Evolutionary conservation across 2,329 filamentous ascomycete species (phyloP).

Genomic region (Apiospora phragmitis): DNA sequence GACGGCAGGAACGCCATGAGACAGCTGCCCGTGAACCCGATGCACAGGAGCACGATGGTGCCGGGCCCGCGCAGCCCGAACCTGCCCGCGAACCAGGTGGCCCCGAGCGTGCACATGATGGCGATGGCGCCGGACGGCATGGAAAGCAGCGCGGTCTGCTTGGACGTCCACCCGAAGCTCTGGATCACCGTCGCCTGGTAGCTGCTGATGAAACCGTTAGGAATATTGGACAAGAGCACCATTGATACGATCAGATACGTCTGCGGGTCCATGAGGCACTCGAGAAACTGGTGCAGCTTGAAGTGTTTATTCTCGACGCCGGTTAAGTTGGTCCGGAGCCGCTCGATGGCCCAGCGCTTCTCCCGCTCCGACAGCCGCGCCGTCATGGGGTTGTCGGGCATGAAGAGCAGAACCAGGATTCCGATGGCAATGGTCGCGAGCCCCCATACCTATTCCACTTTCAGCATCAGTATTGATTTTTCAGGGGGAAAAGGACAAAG

Average conservation of each 20-base stretch:
- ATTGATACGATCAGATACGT: conserved; percentile 14
- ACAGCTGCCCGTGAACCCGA: conserved; percentile 42
- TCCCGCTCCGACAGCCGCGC: conserved; percentile 12
- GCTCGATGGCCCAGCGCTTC: conserved; percentile 13
- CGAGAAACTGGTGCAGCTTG: conserved; percentile 13
- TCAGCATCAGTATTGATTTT: no score
- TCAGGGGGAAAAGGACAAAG: no score
- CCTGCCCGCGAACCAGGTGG: conserved; percentile 38
- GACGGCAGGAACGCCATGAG: conserved; percentile 38
- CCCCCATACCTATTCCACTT: no score
- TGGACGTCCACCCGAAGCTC: conserved; percentile 39
- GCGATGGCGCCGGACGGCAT: conserved; percentile 42
- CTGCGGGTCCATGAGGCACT: conserved; percentile 15
- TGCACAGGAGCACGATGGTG: conserved; percentile 40
- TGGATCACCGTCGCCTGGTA: conserved; percentile 40
- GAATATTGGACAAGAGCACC: conserved; percentile 12
- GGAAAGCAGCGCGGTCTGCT: conserved; percentile 41
- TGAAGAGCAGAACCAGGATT: conserved; percentile 8
- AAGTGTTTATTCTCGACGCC: conserved; percentile 17
- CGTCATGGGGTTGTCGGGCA: conserved; percentile 17
- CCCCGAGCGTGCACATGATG: conserved; percentile 38
- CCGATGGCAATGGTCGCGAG: conserved; percentile 13
- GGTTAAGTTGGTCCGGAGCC: conserved; percentile 14
- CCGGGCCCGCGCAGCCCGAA: conserved; percentile 38
- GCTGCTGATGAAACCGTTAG: conserved; percentile 39